Percentiles rank a stretch among this genome's conserved stretches.
Evolutionary conservation across 2,329 filamentous ascomycete species (phyloP).

Genomic region (Dactylellina haptotyla): DNA sequence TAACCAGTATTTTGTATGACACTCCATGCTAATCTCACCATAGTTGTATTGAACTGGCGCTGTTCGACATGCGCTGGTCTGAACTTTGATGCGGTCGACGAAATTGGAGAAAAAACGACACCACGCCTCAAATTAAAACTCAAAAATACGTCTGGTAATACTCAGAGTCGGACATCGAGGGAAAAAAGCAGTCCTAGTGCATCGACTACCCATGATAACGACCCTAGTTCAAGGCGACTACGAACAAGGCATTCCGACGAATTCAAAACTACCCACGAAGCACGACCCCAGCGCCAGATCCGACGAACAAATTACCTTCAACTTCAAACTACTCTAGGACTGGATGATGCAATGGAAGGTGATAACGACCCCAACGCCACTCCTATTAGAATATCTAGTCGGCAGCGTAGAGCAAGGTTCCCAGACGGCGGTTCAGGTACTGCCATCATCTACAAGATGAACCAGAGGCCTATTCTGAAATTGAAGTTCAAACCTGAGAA

Average conservation of each 20-base stretch:
- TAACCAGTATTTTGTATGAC: slow-evolving; percentile 3
- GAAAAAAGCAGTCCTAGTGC: slow-evolving; percentile 2
- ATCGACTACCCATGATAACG: slow-evolving; percentile 61
- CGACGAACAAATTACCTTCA: slow-evolving; percentile 33
- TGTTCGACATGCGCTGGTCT: slow-evolving; percentile 66
- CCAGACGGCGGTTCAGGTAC: slow-evolving; percentile 30
- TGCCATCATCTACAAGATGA: slow-evolving; percentile 34
- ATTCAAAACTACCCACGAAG: slow-evolving; percentile 31
- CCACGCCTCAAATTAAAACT: slow-evolving; percentile 46
- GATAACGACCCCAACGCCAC: slow-evolving; percentile 29
- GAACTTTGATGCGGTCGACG: slow-evolving; percentile 33
- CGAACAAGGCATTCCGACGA: slow-evolving; percentile 56
- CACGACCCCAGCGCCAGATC: slow-evolving; percentile 36
- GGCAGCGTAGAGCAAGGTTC: slow-evolving; percentile 38
- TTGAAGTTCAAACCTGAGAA: slow-evolving; percentile 51
- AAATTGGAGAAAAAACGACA: slow-evolving; percentile 30
- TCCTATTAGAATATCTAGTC: slow-evolving; percentile 46
- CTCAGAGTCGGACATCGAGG: slow-evolving; percentile 13
- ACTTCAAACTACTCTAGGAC: slow-evolving; percentile 21
- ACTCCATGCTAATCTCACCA: slow-evolving; percentile 7
- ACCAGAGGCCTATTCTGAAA: slow-evolving; percentile 35
- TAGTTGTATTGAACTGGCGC: slow-evolving; percentile 71
- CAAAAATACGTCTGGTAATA: slow-evolving; percentile 3
- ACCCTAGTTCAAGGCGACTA: slow-evolving; percentile 58
- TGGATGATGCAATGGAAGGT: slow-evolving; percentile 15